Base-by-base conservation (phyloP, 2,329 filamentous ascomycete species). In the Curvularia sp. region DNA sequence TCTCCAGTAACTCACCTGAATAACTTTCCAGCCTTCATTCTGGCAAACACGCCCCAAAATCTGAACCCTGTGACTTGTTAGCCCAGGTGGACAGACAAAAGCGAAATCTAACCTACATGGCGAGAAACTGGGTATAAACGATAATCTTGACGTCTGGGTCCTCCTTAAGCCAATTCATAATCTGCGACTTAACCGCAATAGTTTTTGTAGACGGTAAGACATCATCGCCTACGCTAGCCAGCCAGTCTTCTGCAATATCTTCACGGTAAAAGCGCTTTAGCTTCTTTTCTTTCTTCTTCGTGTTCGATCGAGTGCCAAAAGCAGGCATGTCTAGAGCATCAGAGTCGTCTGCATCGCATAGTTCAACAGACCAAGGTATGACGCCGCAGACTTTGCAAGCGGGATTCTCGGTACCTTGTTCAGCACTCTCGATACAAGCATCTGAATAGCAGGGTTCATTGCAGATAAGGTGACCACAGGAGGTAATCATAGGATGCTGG, bases 41-140 rank as follows among this genome's bases (percentile, higher is more conserved):
- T 75, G 28, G 66, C 84, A 88, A 38, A 88, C 77, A 1, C 75
- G 78, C 0, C 63, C 70, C 2, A 89, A 65, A 18, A 88, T 82
- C 0, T 77, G 68, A 5, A 86, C 78, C 69, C 72, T 75, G 6
- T 13, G 12, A 1, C 4, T 13, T 10, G 53, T 71, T 34, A 72
- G 61, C 2, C 4, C 10, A 6, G n/a, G 3, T 46, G 5, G 12
- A 9, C 5, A 1, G 18, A 42, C 12, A 23, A 23, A 15, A 32
- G 18, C 13, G 5, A 0, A 7, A 8, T 43, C 6, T 3, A 6
- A 61, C 70, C 66, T 59, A 74, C 64, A 87, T 82, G 2, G 80
- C 74, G 2, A 84, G 71, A 58, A 86, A 89, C 63, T 89, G 85
- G 0, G 82, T 85, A 62, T 87, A 89, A 45, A 89, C 74, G 56